Evolutionary conservation across 2,329 filamentous ascomycete species (phyloP), one percentile per base, ranked within the genome.

Genomic region (Ceratocystis lukuohia): DNA sequence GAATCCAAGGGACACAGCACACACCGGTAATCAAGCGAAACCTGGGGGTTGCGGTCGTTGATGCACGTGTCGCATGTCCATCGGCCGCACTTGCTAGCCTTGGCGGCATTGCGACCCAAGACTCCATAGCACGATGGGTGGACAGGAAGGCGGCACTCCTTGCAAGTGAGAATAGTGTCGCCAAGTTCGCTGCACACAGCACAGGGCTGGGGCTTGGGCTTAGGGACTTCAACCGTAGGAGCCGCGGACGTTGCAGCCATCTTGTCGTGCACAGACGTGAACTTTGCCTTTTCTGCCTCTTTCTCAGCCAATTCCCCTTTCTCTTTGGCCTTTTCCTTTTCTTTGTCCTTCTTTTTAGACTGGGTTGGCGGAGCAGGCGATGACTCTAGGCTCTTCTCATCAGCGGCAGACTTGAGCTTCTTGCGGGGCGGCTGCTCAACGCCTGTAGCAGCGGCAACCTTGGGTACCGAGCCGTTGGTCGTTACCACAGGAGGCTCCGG

Each of bases 11-110:
- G 89, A 73, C 94, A 99, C 44, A 99, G 79, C 62, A 96, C 88
- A 75, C 94, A 99, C 77, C 93, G 89, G 75, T 97, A 97, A 72
- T 88, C 88, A 67, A 95, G 93, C n/a, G 94, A 96, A 57, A 96
- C 87, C 70, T 90, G 86, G 4, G 93, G 91, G 72, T 88, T 93
- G 74, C 91, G 91, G 74, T 99, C 94, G 73, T 99, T 99, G 46
- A 86, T 81, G 75, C 94, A 99, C 83, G 92, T 96, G 76, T 97
- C 94, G 75, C 94, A 99, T 50, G 88, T 84, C 94, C 94, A 99
- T 75, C 96, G 96, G 57, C 81, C 83, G 41, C 84, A 82, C 28
- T 61, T 62, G 53, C 64, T 44, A 15, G 67, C 64, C 53, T 69
- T 66, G 61, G 65, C 33, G 44, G 81, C 82, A 53, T 89, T 84